These are phyloP conservation scores for Ceratocystis variospora DNA, from an alignment of 2,329 filamentous ascomycete species.

Conservation along the genomic window DNA sequence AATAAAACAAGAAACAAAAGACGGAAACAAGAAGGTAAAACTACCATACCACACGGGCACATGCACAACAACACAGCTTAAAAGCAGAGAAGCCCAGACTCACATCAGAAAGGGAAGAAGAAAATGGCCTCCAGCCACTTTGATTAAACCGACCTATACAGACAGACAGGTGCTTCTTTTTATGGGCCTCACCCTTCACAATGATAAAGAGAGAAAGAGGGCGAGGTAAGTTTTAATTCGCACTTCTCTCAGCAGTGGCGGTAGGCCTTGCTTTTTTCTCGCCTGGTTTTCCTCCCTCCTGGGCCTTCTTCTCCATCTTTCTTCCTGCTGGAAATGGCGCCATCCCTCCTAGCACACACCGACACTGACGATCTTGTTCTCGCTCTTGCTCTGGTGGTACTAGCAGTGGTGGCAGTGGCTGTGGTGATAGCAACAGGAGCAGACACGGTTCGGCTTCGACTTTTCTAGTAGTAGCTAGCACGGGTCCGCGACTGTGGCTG, in stretches of 20 bases:
- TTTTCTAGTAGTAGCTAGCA: constrained; percentile 7
- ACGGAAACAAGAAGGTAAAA: neutral
- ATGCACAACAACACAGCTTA: neutral
- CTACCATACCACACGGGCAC: neutral
- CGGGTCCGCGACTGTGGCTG: neutral
- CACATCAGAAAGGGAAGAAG: neutral
- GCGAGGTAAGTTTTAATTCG: neutral
- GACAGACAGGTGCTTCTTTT: neutral
- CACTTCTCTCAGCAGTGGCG: neutral
- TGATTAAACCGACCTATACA: neutral
- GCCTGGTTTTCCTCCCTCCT: neutral
- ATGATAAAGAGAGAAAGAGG: neutral
- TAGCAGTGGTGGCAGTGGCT: constrained; percentile 31
- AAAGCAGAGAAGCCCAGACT: neutral
- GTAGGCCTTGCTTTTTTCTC: neutral
- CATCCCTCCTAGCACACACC: constrained; percentile 28
- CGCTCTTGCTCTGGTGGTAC: constrained; percentile 33
- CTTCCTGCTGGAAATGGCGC: neutral
- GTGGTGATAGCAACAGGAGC: constrained; percentile 28
- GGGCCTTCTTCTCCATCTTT: neutral
- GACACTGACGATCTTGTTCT: neutral
- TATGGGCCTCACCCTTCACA: neutral
- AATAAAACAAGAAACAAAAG: neutral
- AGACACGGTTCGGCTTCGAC: constrained; percentile 32
- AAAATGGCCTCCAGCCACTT: neutral